phyloP scores from a whole-genome alignment of 371 early-diverging fungal genomes.

The Saksenaea vasiformis region DNA sequence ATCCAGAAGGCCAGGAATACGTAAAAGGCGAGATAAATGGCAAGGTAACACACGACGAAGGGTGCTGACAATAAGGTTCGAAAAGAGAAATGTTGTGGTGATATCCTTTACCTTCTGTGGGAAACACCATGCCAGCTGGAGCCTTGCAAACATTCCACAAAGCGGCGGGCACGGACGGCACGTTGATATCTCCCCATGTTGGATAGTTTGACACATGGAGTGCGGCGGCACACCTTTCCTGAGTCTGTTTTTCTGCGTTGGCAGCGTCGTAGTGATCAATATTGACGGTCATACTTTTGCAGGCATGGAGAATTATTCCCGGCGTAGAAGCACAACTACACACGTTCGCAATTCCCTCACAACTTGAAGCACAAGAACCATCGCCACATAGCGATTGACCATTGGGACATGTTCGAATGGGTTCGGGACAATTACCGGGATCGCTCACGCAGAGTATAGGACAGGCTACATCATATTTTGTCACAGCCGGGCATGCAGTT shows the following conservation, averaged over 20 bases:
- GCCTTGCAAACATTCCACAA: constrained; percentile 44
- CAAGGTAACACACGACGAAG: constrained; percentile 36
- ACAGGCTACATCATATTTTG: constrained; percentile 22
- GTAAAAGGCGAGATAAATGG: constrained; percentile 30
- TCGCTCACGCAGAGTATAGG: constrained; percentile 28
- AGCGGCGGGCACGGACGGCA: not conserved
- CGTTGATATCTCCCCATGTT: constrained; percentile 29
- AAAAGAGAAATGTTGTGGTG: not conserved
- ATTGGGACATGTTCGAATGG: constrained; percentile 16
- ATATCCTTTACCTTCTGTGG: constrained; percentile 27
- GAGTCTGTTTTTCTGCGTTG: constrained; percentile 37
- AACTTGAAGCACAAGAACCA: constrained; percentile 23
- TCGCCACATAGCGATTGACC: constrained; percentile 21
- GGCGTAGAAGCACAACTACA: constrained; percentile 26
- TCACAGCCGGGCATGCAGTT: constrained; percentile 29
- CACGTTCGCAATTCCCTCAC: constrained; percentile 5
- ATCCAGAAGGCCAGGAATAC: constrained; percentile 41
- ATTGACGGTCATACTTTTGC: constrained; percentile 16
- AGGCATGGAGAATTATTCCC: constrained; percentile 11
- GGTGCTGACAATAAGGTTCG: constrained; percentile 18
- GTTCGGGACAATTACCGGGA: constrained; percentile 16
- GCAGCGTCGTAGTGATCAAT: constrained; percentile 39
- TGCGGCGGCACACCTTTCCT: constrained; percentile 35
- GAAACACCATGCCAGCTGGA: constrained; percentile 30
- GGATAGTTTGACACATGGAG: constrained; percentile 19